phyloP scores from a whole-genome alignment of 495 filamentous ascomycete species.

The Aspergillus taichungensis region DNA sequence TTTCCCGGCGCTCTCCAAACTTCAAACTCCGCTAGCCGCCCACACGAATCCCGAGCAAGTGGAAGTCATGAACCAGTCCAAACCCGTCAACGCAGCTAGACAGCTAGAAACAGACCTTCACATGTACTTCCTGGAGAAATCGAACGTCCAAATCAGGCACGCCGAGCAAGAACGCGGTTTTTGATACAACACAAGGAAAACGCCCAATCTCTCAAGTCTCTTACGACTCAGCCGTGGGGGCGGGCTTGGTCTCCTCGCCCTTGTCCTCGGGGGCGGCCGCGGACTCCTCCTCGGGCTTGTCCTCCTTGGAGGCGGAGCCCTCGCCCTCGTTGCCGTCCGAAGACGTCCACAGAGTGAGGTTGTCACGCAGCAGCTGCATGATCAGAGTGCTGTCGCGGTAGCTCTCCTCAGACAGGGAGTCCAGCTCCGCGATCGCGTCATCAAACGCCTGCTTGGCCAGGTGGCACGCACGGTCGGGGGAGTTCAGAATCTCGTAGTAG shows the following conservation, averaged over 20 bases:
- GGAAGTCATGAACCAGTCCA: conserved; percentile 34
- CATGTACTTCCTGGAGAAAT: conserved; percentile 34
- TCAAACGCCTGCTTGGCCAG: conserved; percentile 99
- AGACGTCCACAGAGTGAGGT: conserved; percentile 98
- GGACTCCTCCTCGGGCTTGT: conserved; percentile 53
- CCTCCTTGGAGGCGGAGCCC: conserved; percentile 51
- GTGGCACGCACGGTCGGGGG: conserved; percentile 96
- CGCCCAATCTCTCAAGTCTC: conserved; percentile 5
- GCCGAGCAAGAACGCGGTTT: conserved; percentile 21
- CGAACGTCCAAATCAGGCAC: conserved; percentile 26
- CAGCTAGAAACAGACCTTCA: conserved; percentile 25
- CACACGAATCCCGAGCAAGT: conserved; percentile 32
- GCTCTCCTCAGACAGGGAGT: conserved; percentile 96
- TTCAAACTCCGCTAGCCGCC: conserved; percentile 44
- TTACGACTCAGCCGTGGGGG: conserved; percentile 30
- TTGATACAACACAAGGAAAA: conserved; percentile 20
- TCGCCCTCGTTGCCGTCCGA: conserved; percentile 85
- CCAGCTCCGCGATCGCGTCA: conserved; percentile 97
- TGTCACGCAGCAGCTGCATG: conserved; percentile 99
- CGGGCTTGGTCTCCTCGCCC: conserved; percentile 36
- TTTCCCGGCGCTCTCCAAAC: conserved; percentile 42
- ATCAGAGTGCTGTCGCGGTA: conserved; percentile 99
- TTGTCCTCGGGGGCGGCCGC: conserved; percentile 36
- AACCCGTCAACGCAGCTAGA: conserved; percentile 32
- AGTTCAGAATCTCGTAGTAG: conserved; percentile 99